Evolutionary conservation across 208 protist species (phyloP).

Genomic region (Acanthamoeba rhysodes): DNA sequence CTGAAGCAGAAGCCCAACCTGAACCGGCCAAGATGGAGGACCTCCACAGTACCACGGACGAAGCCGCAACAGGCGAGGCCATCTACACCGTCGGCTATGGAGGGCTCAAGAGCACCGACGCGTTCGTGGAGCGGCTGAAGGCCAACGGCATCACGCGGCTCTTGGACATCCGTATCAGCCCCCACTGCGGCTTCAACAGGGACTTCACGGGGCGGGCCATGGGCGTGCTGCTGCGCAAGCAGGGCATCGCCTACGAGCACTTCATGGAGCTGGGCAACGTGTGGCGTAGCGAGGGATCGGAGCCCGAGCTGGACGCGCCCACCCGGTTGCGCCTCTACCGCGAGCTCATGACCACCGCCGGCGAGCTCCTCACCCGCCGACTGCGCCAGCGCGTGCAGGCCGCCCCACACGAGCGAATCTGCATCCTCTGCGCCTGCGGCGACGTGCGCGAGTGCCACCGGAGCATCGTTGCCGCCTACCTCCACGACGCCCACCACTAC

Average conservation of each 20-base stretch:
- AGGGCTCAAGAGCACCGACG: slow-evolving; percentile 6
- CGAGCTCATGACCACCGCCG: slow-evolving; percentile 21
- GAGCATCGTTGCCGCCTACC: slow-evolving; percentile 45
- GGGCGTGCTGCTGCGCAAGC: not conserved
- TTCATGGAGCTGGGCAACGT: slow-evolving; percentile 77
- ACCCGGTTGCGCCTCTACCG: slow-evolving; percentile 1
- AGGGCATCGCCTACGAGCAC: slow-evolving; percentile 74
- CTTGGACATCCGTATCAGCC: slow-evolving; percentile 67
- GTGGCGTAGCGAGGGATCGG: slow-evolving; percentile 56
- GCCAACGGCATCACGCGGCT: slow-evolving; percentile 44
- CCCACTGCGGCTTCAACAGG: slow-evolving; percentile 72
- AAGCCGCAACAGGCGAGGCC: not conserved
- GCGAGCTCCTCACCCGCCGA: slow-evolving; percentile 72
- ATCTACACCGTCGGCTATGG: slow-evolving; percentile 74
- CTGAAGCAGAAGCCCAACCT: not conserved
- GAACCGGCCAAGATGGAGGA: not conserved
- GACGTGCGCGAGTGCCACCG: slow-evolving; percentile 61
- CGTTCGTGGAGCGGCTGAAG: slow-evolving; percentile 52
- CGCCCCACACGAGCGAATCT: not conserved
- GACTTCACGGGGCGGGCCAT: slow-evolving; percentile 54
- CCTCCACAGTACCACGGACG: not conserved
- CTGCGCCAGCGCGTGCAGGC: slow-evolving; percentile 25
- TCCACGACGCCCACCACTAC: slow-evolving; percentile 24
- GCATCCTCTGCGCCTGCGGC: slow-evolving; percentile 72
- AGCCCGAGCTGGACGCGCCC: slow-evolving; percentile 30